phyloP scores from a whole-genome alignment of 495 filamentous ascomycete species.

The Aspergillus conjunctus region DNA sequence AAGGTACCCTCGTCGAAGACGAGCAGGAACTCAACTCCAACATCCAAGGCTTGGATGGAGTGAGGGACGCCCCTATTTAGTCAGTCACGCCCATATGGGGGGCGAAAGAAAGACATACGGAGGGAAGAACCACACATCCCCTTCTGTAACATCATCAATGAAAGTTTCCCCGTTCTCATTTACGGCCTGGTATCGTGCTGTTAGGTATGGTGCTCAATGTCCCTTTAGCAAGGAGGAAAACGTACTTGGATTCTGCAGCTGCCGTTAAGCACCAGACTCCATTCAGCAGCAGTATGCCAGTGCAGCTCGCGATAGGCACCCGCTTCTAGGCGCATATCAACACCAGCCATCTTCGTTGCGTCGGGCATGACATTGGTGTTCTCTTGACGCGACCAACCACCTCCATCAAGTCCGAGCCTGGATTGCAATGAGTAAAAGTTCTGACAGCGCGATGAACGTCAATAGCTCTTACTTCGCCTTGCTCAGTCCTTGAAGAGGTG shows the following conservation, averaged over 20 bases:
- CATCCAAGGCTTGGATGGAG: conserved; percentile 64
- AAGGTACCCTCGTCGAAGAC: conserved; percentile 72
- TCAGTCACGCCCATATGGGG: neutral
- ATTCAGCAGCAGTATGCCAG: conserved; percentile 71
- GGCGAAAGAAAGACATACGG: conserved; percentile 29
- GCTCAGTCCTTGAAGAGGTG: conserved; percentile 47
- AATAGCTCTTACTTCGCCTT: conserved; percentile 50
- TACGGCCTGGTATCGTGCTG: conserved; percentile 48
- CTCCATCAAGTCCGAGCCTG: conserved; percentile 53
- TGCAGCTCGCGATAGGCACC: conserved; percentile 70
- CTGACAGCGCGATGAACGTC: neutral
- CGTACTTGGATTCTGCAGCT: conserved; percentile 55
- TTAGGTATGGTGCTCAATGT: neutral
- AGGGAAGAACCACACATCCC: conserved; percentile 75
- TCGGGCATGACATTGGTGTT: conserved; percentile 63
- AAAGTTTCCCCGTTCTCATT: conserved; percentile 66
- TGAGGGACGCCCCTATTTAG: conserved; percentile 59
- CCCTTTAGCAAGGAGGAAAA: neutral
- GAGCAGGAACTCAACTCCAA: conserved; percentile 68
- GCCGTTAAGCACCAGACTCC: conserved; percentile 67
- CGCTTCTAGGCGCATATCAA: conserved; percentile 73
- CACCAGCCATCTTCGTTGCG: conserved; percentile 70
- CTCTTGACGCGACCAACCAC: conserved; percentile 73
- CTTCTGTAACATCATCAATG: conserved; percentile 64
- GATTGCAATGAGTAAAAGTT: conserved; percentile 8